Evolutionary conservation across 2,329 filamentous ascomycete genomes (phyloP), one percentile per base, ranked within the genome.

Genomic region (Epichloe bromicola): DNA sequence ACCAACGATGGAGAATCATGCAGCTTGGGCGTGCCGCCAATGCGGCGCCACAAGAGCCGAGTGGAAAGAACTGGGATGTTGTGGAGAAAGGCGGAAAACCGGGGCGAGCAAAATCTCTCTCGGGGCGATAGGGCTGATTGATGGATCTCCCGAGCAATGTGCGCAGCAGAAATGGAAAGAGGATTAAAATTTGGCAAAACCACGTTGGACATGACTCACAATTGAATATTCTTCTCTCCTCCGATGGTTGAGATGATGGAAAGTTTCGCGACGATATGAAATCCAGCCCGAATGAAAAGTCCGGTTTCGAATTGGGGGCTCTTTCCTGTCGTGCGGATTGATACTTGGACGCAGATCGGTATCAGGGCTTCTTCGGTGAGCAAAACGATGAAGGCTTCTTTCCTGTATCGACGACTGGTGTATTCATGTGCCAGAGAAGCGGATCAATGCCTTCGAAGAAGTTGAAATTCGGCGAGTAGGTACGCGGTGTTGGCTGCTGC

Each of bases 1-100:
- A 36, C 48, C 26, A 4, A 30, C 8, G 30, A 30, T 30, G 8
- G 17, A 34, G 17, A 14, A 10, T n/a, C 30, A 19, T 36, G 43
- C 43, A 36, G 11, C 7, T 20, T 14, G 34, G 43, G 33, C 43
- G n/a, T 37, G 49, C 26, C 42, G 23, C 34, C 36, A 38, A 38
- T 14, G 20, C 33, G 38, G 49, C 34, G 14, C 8, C 37, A 37
- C 34, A 23, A n/a, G 7, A 14, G 36, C 46, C 46, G 39, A 39
- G 36, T 37, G 46, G 37, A 5, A 20, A 23, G 41, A n/a, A 23
- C 44, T 43, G 20, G 49, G 45, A 20, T 42, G 20, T 40, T 48
- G 50, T 26, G 45, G 45, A 51, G 30, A 26, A 39, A 44, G 42
- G 36, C 37, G 30, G 19, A 48, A 51, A 48, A 48, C 45, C 12